Base-by-base conservation (phyloP, 139 green algal species). In the Micromonas pusilla region DNA sequence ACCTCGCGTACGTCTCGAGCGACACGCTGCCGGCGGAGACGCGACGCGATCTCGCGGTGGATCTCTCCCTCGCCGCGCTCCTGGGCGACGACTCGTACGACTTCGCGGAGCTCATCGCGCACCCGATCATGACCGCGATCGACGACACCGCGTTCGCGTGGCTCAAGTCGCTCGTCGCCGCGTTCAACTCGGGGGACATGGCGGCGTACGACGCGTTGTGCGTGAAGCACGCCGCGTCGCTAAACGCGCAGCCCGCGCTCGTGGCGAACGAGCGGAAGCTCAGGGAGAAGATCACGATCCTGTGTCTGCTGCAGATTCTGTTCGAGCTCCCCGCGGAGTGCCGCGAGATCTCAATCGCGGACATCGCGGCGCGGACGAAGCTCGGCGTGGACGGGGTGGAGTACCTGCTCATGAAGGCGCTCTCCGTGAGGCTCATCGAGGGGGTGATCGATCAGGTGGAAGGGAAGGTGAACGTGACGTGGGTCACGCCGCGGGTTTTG, bases 41-140 rank as follows among this genome's bases (percentile, higher is more conserved):
- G 74, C 26, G 60, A 19, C 32, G 28, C 67, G 82, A 88, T 0
- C 79, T 98, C 37, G 94, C 91, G 5, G 93, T 97, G 39, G 96
- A 99, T 85, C 85, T 98, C 32, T 91, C 88, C 2, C 84, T 98
- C 26, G 92, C 95, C 3, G 95, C 96, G 19, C 86, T 99, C 63
- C 89, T 99, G 37, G 96, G 94, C 0, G 91, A 98, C 45, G 85
- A 91, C 80, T 82, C 98, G 28, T 98, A 97, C 90, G 94, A 88
- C 84, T 98, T 99, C 87, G 96, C 92, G 1, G 94, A 98, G 90
- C 90, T 99, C 70, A 84, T 99, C 66, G 88, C 92, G 81, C 96
- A 99, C 85, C 96, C 96, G 38, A 96, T 99, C 60, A 84, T 97
- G 30, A 39, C 88, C 77, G 19, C 76, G 83, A 6, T 70, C 39